Conservation (phyloP, 2,329 filamentous ascomycete species). For the Hymenoscyphus occultus region DNA sequence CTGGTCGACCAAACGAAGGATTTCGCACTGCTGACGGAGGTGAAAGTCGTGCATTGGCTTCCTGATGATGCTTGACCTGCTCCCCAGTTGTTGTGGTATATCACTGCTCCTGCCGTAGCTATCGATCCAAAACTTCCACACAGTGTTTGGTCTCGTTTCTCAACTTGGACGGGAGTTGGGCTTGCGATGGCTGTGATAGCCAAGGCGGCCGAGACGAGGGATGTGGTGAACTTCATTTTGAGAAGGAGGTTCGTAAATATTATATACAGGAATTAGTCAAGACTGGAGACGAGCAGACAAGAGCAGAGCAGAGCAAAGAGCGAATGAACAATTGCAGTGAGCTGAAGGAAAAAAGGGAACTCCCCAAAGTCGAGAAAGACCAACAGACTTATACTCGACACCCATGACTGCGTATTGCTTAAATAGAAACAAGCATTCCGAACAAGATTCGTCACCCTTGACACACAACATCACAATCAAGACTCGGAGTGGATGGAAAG, state of each 20-base stretch:
- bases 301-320: background rate
- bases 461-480: background rate
- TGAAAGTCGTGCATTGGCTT: slow-evolving; percentile 42
- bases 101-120: slow-evolving; percentile 36
- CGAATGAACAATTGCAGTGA: background rate
- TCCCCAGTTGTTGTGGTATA: slow-evolving; percentile 39
- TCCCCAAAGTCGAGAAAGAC: background rate
- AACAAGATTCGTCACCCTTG: background rate
- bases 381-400: background rate
- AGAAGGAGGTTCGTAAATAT: background rate
- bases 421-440: background rate
- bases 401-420: background rate
- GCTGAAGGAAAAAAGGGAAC: background rate
- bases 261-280: background rate
- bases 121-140: slow-evolving; percentile 30
- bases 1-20: slow-evolving; percentile 38
- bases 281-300: background rate
- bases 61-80: slow-evolving; percentile 36
- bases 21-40: slow-evolving; percentile 23
- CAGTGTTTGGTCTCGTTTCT: slow-evolving; percentile 35
- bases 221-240: slow-evolving; percentile 20
- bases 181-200: slow-evolving; percentile 12
- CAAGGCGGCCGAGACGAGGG: slow-evolving; percentile 12
- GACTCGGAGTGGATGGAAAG: background rate
- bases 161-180: slow-evolving; percentile 29